Percentiles rank a stretch among this genome's conserved stretches.
Evolutionary conservation across 192 early-diverging fungal genomes (phyloP).

Genomic region (Coemansia sp.): DNA sequence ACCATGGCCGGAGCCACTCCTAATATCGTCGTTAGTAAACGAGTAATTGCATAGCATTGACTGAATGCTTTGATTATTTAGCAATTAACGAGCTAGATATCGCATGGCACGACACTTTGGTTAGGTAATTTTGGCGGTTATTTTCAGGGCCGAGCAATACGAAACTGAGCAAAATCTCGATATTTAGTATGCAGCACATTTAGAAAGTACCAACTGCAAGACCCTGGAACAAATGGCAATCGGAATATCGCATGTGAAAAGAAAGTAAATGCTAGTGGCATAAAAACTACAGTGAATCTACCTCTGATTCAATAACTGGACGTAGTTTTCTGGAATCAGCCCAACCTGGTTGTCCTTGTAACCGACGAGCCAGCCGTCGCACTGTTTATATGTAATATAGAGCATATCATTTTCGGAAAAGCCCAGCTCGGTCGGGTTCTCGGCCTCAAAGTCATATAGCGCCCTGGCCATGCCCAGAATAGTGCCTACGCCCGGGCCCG

Average conservation of each 20-base stretch:
- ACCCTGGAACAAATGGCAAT: too few relatives aligned
- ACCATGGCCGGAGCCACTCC: too few relatives aligned
- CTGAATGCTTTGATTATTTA: background rate
- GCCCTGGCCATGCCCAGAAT: slow-evolving; percentile 50
- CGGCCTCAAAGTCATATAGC: slow-evolving; percentile 75
- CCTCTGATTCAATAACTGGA: slow-evolving; percentile 51
- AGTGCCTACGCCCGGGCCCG: slow-evolving; percentile 8
- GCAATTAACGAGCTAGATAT: too few relatives aligned
- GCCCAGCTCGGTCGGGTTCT: slow-evolving; percentile 64
- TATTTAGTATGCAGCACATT: too few relatives aligned
- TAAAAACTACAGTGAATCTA: background rate
- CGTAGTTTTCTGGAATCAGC: slow-evolving; percentile 75
- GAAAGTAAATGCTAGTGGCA: background rate
- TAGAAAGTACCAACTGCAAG: too few relatives aligned
- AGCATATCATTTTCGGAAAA: slow-evolving; percentile 64
- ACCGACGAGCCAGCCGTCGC: slow-evolving; percentile 73
- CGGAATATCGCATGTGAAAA: background rate
- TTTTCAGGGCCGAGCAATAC: background rate
- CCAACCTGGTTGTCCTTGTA: slow-evolving; percentile 64
- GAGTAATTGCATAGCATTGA: too few relatives aligned
- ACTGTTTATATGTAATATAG: slow-evolving; percentile 69
- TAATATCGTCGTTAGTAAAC: too few relatives aligned
- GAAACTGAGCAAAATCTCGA: too few relatives aligned
- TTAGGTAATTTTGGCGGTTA: background rate
- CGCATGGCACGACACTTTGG: background rate